Evolutionary conservation across 2,329 filamentous ascomycete species (phyloP).

Genomic region (Plectosphaerella cucumerina): DNA sequence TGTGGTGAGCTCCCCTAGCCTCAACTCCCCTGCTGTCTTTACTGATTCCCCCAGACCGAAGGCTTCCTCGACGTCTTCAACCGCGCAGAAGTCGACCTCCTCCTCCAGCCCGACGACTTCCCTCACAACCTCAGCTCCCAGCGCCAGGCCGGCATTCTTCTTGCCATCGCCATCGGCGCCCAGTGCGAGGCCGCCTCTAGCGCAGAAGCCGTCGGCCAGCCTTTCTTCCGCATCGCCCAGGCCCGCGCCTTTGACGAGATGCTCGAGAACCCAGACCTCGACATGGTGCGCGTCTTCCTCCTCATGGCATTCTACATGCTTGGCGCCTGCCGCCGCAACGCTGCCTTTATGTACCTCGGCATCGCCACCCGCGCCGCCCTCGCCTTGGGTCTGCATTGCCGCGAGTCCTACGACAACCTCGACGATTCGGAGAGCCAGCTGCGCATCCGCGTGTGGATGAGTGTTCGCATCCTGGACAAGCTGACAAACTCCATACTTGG

Average conservation of each 20-base stretch:
- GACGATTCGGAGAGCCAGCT: slow-evolving; percentile 11
- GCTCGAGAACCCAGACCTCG: slow-evolving; percentile 50
- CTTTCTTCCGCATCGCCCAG: slow-evolving; percentile 44
- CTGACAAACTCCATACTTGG: slow-evolving; percentile 32
- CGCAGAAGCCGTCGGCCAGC: slow-evolving; percentile 23
- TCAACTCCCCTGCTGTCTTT: too few species aligned
- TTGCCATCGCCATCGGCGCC: slow-evolving; percentile 48
- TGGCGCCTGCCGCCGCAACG: slow-evolving; percentile 52
- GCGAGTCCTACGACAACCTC: slow-evolving; percentile 21
- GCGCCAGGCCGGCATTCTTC: slow-evolving; percentile 21
- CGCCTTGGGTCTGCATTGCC: slow-evolving; percentile 49
- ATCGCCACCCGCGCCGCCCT: slow-evolving; percentile 54
- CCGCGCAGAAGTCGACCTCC: slow-evolving; percentile 19
- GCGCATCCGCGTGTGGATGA: slow-evolving; percentile 28
- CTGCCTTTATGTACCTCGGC: slow-evolving; percentile 60
- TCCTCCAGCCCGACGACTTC: slow-evolving; percentile 9
- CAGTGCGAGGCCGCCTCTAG: slow-evolving; percentile 32
- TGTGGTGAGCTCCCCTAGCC: neutral
- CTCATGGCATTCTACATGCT: slow-evolving; percentile 59
- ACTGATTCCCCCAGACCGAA: slow-evolving; percentile 18
- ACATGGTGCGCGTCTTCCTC: slow-evolving; percentile 47
- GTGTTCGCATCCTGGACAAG: slow-evolving; percentile 31
- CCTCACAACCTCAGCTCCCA: slow-evolving; percentile 2
- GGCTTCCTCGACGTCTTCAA: slow-evolving; percentile 27
- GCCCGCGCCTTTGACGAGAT: slow-evolving; percentile 43